Base-by-base conservation (phyloP, 2,329 filamentous ascomycete genomes). In the Trichoderma sp. region DNA sequence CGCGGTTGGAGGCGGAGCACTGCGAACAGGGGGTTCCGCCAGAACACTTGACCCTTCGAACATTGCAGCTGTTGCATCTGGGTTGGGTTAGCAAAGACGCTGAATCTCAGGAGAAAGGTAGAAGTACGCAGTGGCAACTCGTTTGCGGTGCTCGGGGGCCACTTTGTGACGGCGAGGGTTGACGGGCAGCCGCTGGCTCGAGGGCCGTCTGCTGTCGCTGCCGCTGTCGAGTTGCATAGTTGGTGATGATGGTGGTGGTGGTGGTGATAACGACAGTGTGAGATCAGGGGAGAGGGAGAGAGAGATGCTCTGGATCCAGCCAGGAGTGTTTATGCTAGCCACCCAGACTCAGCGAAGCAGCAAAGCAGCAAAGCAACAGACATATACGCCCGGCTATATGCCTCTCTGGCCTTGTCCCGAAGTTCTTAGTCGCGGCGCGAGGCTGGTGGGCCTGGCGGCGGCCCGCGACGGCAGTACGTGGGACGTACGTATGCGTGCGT, bases 41-140 rank as follows among this genome's bases (percentile, higher is more conserved):
- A 14, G 84, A 86, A 77, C 86, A 87, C 74, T 85, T 87, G 76
- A 86, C 84, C 71, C 86, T 83, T 58, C 85, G 83, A 60, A 86
- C 76, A 78, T 87, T 87, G 79, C 86, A 87, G 76, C 79, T 83
- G 75, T 87, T 87, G 80, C 86, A 87, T 71, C 85, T 87, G 70
- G 28, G 51, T 34, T 18, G 24, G 43, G 24, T 39, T 24, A 65
- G 34, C 30, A 30, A n/a, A 21, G 53, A 7, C 15, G 12, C 8
- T 21, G 18, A 5, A 15, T 36, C 21, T 58, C 51, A 30, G 9
- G 12, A 43, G 57, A 32, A 18, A 36, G 8, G 5, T 6, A 11
- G 21, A 9, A 15, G 70, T 79, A 86, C 85, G 85, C 85, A 70
- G 83, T 85, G 18, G 82, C 81, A 62, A 86, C 85, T 58, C 85